phyloP scores from a whole-genome alignment of 2,329 filamentous ascomycete genomes.

The Trichophyton simii region DNA sequence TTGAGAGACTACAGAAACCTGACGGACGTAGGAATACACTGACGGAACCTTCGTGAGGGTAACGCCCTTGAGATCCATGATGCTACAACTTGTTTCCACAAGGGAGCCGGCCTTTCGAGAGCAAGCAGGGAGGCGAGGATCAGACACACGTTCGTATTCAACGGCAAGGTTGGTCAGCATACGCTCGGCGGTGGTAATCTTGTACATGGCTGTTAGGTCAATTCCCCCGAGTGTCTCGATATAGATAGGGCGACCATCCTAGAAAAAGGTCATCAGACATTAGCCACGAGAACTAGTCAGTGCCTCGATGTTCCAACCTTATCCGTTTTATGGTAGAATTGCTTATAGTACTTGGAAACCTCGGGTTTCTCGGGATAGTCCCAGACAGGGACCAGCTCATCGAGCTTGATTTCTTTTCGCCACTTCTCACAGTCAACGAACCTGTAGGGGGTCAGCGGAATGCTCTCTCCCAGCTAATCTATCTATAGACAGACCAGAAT shows the following conservation, averaged over 20 bases:
- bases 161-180: neutral
- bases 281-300: neutral
- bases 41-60: neutral
- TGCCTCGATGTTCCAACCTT: neutral
- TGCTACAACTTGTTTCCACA: neutral
- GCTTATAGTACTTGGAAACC: neutral
- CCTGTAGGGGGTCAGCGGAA: neutral
- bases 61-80: neutral
- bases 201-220: neutral
- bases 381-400: neutral
- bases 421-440: neutral
- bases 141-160: neutral
- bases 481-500: neutral
- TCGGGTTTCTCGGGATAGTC: neutral
- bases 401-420: neutral
- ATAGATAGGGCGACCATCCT: neutral
- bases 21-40: neutral
- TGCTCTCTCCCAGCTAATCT: neutral
- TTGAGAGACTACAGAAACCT: neutral
- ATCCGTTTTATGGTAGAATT: neutral
- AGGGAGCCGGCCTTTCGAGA: neutral
- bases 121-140: neutral
- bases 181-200: neutral
- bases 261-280: neutral
- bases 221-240: neutral